phyloP scores from a whole-genome alignment of 768 basidiomycete genomes.

The Phlebiopsis flavidoalba region DNA sequence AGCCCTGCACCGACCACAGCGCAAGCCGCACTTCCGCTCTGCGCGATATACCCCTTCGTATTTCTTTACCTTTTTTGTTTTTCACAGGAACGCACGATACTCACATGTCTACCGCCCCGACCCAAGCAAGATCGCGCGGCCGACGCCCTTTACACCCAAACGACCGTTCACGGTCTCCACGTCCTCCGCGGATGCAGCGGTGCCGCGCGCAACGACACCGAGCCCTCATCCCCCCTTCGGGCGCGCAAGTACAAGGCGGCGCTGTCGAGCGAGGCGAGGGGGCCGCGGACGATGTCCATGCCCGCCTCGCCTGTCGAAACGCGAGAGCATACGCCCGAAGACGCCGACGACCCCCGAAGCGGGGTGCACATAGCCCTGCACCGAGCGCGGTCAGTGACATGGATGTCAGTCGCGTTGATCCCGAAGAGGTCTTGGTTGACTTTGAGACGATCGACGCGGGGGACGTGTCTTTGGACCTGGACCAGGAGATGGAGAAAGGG shows the following conservation, averaged over 20 bases:
- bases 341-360: conserved; percentile 30
- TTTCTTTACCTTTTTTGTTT: not conserved
- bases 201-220: conserved; percentile 27
- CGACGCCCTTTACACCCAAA: conserved; percentile 51
- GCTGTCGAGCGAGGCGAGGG: conserved; percentile 44
- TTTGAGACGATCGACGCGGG: conserved; percentile 63
- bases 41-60: not conserved
- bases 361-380: conserved; percentile 44
- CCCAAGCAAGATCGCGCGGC: conserved; percentile 32
- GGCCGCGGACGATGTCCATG: conserved; percentile 17
- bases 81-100: not conserved
- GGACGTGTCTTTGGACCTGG: conserved; percentile 66
- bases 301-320: conserved; percentile 13
- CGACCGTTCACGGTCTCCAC: conserved; percentile 35
- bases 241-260: conserved; percentile 67
- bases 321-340: conserved; percentile 20
- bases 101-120: conserved; percentile 13
- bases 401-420: conserved; percentile 71
- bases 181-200: conserved; percentile 26
- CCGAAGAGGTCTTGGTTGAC: conserved; percentile 74
- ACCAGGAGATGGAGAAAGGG: conserved; percentile 44
- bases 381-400: conserved; percentile 55
- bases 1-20: not conserved
- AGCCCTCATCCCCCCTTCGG: conserved; percentile 29
- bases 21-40: not conserved